Conservation (phyloP, 2,329 filamentous ascomycete genomes). For the Cercospora sesami region DNA sequence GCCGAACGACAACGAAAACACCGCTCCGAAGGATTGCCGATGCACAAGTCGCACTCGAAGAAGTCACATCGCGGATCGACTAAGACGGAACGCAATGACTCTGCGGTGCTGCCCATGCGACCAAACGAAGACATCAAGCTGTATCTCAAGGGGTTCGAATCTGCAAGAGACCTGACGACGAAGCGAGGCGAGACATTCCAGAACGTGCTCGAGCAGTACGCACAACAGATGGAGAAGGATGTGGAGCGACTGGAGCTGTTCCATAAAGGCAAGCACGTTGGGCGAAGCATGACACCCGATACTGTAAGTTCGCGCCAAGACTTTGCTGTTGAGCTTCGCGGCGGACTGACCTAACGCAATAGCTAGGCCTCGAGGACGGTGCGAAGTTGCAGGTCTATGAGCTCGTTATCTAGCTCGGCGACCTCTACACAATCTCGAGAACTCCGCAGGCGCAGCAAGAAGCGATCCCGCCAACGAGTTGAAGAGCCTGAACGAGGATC, state of each 20-base stretch:
- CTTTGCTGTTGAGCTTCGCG: background rate
- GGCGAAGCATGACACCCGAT: constrained; percentile 17
- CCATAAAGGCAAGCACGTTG: constrained; percentile 18
- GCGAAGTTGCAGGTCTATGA: constrained; percentile 21
- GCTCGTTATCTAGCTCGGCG: constrained; percentile 11
- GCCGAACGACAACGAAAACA: constrained; percentile 19
- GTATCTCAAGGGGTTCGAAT: constrained; percentile 19
- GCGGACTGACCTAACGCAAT: constrained; percentile 13
- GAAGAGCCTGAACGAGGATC: constrained; percentile 6
- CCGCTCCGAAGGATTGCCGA: background rate
- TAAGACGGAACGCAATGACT: background rate
- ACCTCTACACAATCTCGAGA: constrained; percentile 10
- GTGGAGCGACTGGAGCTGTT: constrained; percentile 16
- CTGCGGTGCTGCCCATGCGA: constrained; percentile 8
- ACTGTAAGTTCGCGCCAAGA: constrained; percentile 10
- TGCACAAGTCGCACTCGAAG: constrained; percentile 10
- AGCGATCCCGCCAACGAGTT: background rate
- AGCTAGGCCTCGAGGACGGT: constrained; percentile 20
- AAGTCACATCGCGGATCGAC: background rate
- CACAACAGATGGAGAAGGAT: constrained; percentile 18
- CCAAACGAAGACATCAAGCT: constrained; percentile 21
- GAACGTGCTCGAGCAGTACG: constrained; percentile 14
- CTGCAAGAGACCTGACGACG: constrained; percentile 15
- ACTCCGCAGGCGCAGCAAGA: background rate
- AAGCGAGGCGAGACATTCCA: constrained; percentile 20